These are phyloP conservation scores for Fraxinus latifolia DNA, from an alignment of 305 asterid species.

Conservation along the genomic window DNA sequence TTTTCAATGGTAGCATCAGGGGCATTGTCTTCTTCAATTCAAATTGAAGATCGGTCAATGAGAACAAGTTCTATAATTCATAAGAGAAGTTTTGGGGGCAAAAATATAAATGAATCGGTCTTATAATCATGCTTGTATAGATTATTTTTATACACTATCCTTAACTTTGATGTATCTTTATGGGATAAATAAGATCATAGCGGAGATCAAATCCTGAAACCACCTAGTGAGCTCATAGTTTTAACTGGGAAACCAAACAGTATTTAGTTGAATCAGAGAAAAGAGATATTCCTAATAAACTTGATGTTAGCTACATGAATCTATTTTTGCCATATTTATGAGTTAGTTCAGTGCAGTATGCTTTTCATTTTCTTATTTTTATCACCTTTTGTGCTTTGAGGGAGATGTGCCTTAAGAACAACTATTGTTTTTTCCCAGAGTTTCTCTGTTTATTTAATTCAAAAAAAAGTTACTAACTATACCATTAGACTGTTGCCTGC, in stretches of 20 bases:
- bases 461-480: not conserved
- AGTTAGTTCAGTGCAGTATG: not conserved
- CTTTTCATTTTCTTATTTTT: not conserved
- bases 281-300: not conserved
- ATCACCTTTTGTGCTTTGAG: not conserved
- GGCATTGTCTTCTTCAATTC: not conserved
- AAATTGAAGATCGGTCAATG: not conserved
- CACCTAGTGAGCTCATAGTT: not conserved
- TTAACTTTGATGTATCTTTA: not conserved
- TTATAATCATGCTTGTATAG: not conserved
- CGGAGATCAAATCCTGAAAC: not conserved
- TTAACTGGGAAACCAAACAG: not conserved
- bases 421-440: not conserved
- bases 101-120: not conserved
- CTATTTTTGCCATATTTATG: not conserved
- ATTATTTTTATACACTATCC: not conserved
- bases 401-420: constrained; percentile 7
- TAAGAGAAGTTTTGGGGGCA: not conserved
- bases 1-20: not conserved
- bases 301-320: not conserved
- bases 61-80: not conserved
- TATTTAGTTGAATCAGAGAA: not conserved
- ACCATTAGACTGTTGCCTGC: not conserved
- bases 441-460: not conserved
- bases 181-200: not conserved